phyloP scores from a whole-genome alignment of 345 rosid species.

The Arabis alpina region DNA sequence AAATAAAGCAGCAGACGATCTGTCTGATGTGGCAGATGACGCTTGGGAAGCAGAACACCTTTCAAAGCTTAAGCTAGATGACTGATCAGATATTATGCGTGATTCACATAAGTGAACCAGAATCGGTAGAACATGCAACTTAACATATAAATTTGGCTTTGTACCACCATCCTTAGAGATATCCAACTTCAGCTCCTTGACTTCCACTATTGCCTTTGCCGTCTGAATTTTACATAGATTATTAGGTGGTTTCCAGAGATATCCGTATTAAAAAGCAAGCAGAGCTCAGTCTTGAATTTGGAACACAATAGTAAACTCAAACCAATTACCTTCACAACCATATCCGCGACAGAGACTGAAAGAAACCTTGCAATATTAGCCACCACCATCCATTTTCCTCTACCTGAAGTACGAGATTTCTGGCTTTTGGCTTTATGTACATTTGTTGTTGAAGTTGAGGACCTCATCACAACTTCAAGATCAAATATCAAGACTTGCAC shows the following conservation, averaged over 20 bases:
- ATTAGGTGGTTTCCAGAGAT: conserved; percentile 8
- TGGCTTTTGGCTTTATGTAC: conserved; percentile 56
- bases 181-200: conserved; percentile 78
- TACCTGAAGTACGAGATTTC: conserved; percentile 62
- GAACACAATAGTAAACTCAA: not conserved
- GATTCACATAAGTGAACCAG: conserved; percentile 67
- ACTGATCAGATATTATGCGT: conserved; percentile 59
- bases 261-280: not conserved
- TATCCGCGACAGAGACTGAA: conserved; percentile 85
- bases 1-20: conserved; percentile 66
- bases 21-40: conserved; percentile 53
- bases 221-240: conserved; percentile 58
- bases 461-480: conserved; percentile 81
- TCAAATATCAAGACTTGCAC: conserved; percentile 82
- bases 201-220: conserved; percentile 61
- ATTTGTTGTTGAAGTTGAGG: conserved; percentile 61
- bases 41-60: conserved; percentile 54
- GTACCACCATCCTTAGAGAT: conserved; percentile 84
- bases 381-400: conserved; percentile 93
- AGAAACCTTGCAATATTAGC: conserved; percentile 89
- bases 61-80: conserved; percentile 48
- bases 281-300: not conserved
- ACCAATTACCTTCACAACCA: conserved; percentile 74
- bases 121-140: conserved; percentile 74
- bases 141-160: conserved; percentile 62